Percentiles rank a stretch among this genome's conserved stretches.
Conservation (phyloP, 345 rosid species). For the Melastoma malabathricum region DNA sequence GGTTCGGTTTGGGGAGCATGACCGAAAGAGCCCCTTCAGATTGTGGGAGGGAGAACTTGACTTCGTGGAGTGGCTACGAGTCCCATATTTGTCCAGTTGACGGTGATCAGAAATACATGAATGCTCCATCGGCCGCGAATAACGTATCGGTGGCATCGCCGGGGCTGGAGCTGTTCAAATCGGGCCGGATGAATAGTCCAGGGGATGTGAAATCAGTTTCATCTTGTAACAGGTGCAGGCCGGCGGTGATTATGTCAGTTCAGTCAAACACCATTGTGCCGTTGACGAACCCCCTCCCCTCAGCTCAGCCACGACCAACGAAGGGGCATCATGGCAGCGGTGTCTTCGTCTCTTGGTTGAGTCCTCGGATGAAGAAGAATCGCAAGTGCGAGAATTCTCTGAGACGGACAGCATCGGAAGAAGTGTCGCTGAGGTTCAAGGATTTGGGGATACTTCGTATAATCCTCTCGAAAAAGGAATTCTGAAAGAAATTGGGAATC, state of each 20-base stretch:
- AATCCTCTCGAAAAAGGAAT: no score
- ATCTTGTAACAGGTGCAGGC: conserved; percentile 60
- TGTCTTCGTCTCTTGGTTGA: conserved; percentile 54
- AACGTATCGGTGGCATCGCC: conserved; percentile 35
- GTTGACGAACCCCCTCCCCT: conserved; percentile 54
- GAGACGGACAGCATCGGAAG: conserved; percentile 60
- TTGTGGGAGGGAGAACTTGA: conserved; percentile 35
- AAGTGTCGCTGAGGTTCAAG: conserved; percentile 49
- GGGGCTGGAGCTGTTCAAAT: conserved; percentile 24
- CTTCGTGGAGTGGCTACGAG: conserved; percentile 36
- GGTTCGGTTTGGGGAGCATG: conserved; percentile 29
- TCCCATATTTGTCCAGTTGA: conserved; percentile 33
- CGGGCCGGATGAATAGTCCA: conserved; percentile 40
- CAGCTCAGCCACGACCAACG: conserved; percentile 43
- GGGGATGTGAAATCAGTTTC: conserved; percentile 51
- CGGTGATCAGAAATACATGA: conserved; percentile 40
- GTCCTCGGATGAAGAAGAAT: conserved; percentile 72
- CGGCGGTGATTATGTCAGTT: conserved; percentile 22
- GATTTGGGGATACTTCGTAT: conserved; percentile 42
- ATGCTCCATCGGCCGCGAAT: conserved; percentile 30
- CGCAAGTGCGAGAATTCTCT: conserved; percentile 52
- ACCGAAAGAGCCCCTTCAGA: conserved; percentile 35
- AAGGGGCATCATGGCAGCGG: conserved; percentile 18
- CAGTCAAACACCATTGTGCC: conserved; percentile 64
- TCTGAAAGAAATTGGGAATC: no score